Evolutionary conservation across 1,139 yeast species (phyloP).

Genomic region (Casaregolazyma suthepensis): DNA sequence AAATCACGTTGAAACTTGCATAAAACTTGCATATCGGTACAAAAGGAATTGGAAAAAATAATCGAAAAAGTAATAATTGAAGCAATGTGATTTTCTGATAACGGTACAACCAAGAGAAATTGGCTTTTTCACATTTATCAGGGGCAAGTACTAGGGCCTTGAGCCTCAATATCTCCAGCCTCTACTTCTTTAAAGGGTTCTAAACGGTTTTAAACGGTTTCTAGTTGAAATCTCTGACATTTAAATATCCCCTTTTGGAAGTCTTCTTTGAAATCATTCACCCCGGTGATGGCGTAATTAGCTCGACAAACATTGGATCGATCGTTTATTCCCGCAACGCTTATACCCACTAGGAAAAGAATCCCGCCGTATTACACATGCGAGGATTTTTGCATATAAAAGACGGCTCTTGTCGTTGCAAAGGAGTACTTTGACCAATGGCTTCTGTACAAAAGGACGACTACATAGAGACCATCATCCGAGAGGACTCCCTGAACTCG

Average conservation of each 20-base stretch:
- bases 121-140: neutral
- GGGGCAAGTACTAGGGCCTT: neutral
- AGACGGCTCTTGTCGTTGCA: neutral
- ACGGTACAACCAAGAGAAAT: neutral
- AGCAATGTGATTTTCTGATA: neutral
- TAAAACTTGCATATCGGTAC: neutral
- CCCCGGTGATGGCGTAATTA: neutral
- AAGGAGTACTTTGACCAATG: neutral
- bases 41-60: neutral
- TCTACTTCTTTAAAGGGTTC: neutral
- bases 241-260: neutral
- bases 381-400: neutral
- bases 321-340: neutral
- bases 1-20: neutral
- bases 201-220: neutral
- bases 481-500: neutral
- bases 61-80: neutral
- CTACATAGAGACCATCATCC: neutral
- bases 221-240: neutral
- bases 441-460: neutral
- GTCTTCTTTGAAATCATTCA: neutral
- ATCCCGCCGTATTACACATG: neutral
- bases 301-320: neutral
- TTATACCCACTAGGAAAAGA: neutral
- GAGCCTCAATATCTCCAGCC: neutral